phyloP scores from a whole-genome alignment of 2,329 filamentous ascomycete species.

The Pseudohalonectria lignicola region DNA sequence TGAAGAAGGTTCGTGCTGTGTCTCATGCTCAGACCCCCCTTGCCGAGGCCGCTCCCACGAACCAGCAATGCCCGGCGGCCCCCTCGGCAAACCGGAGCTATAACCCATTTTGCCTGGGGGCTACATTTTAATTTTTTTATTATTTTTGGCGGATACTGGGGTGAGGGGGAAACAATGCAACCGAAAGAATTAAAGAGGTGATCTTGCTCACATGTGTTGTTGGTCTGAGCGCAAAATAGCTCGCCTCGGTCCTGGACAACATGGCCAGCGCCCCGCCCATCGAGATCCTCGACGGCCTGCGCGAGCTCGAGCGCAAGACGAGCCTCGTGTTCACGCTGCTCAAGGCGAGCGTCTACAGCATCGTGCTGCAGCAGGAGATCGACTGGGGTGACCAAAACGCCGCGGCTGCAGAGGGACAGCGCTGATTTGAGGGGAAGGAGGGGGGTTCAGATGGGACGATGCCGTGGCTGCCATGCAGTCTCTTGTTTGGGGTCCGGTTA shows the following conservation, averaged over 20 bases:
- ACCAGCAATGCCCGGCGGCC: too few species aligned
- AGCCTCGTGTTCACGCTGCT: conserved; percentile 89
- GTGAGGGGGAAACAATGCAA: too few species aligned
- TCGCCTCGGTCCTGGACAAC: conserved; percentile 47
- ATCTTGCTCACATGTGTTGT: too few species aligned
- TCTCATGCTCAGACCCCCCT: too few species aligned
- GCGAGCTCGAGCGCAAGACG: conserved; percentile 87
- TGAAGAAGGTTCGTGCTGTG: conserved; percentile 75
- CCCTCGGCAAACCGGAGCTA: not conserved
- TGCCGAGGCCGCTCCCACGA: too few species aligned
- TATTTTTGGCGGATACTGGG: too few species aligned
- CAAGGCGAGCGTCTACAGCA: conserved; percentile 97
- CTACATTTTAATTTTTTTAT: too few species aligned
- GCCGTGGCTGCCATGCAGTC: too few species aligned
- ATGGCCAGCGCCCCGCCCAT: conserved; percentile 63
- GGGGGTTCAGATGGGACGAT: not conserved
- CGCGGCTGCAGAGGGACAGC: conserved; percentile 15
- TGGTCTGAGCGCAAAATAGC: conserved; percentile 27
- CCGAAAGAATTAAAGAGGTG: too few species aligned
- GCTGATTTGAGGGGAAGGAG: not conserved
- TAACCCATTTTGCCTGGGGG: too few species aligned
- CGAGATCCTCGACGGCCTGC: conserved; percentile 74
- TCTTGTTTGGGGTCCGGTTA: too few species aligned
- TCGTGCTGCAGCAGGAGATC: conserved; percentile 96
- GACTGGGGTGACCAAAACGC: conserved; percentile 51